phyloP scores from a whole-genome alignment of 805 yeast species.

The Saccharomycopsis sp. region DNA sequence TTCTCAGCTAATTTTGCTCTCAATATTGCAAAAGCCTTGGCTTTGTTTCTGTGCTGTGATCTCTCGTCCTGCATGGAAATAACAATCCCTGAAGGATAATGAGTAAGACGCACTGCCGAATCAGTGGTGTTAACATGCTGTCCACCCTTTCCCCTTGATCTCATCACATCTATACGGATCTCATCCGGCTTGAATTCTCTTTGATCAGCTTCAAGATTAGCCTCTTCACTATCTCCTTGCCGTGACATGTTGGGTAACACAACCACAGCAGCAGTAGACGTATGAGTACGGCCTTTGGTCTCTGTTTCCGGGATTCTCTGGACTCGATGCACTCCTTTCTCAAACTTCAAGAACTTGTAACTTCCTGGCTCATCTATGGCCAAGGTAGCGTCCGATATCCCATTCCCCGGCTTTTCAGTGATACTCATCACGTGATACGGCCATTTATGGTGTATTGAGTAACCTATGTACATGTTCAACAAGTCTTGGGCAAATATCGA shows the following conservation, averaged over 20 bases:
- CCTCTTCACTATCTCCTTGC: conserved; percentile 38
- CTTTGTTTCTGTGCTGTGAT: conserved; percentile 91
- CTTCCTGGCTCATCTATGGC: conserved; percentile 71
- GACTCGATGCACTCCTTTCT: conserved; percentile 94
- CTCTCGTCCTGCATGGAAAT: conserved; percentile 93
- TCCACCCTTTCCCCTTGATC: conserved; percentile 96
- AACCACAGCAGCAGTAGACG: conserved; percentile 93
- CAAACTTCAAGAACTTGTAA: conserved; percentile 66
- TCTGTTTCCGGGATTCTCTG: conserved; percentile 94
- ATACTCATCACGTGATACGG: conserved; percentile 51
- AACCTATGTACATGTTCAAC: conserved; percentile 72
- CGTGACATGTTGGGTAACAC: conserved; percentile 76
- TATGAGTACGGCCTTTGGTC: conserved; percentile 87
- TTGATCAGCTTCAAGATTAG: conserved; percentile 47
- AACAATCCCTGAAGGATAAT: conserved; percentile 82
- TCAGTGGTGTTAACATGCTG: conserved; percentile 98
- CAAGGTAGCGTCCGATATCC: conserved; percentile 71
- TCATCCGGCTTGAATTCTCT: conserved; percentile 79
- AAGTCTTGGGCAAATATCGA: conserved; percentile 78
- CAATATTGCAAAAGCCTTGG: conserved; percentile 79
- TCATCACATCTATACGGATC: conserved; percentile 90
- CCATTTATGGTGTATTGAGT: conserved; percentile 65
- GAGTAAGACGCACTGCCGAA: conserved; percentile 90
- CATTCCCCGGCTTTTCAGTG: conserved; percentile 54
- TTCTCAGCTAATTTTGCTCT: conserved; percentile 79